Base-by-base conservation (phyloP, 2,329 filamentous ascomycete genomes). In the Peltaster fructicola region DNA sequence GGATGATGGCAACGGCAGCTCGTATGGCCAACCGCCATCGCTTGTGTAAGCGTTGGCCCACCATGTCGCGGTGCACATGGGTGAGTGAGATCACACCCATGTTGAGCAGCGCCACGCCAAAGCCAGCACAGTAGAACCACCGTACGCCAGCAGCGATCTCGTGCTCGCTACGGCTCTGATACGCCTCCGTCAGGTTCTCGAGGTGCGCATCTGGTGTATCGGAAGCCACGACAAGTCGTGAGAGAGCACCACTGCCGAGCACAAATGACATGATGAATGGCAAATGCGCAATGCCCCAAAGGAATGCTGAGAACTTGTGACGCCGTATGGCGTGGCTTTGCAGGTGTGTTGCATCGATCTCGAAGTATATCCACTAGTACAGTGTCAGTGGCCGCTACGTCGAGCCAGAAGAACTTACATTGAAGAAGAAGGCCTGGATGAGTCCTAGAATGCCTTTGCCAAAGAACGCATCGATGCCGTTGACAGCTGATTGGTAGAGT, bases 111-210 rank as follows among this genome's bases (percentile, higher is more conserved):
- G 65, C 56, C 8, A 68, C 48, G 13, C 61, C 65, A 2, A 73
- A 53, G 1, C 70, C 69, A n/a, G 54, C 57, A 43, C 68, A 73
- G 44, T 73, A 74, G 45, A 68, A 73, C 55, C 66, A 70, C 8
- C 66, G 57, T 10, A 72, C 53, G 3, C 65, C 67, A 6, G 45
- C 31, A 5, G 51, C 40, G n/a, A 73, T 49, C n/a, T 64, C 50
- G 1, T 47, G 45, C 27, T 63, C 59, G 1, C 63, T 61, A 22
- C 56, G 54, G 2, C 48, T 45, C 11, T 53, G 46, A 38, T 69
- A 72, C 8, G 51, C 43, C 14, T 62, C 56, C 5, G 59, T 62
- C 0, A 74, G 49, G 15, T 54, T 49, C 6, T 64, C 50, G 1
- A 54, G 31, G 17, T 65, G 50, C 1, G 65, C 47, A 30, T 61